Percentiles rank a stretch among this genome's conserved stretches.
These are phyloP conservation scores for Babesia ovis DNA, from an alignment of 169 alveolate species.

Conservation along the genomic window DNA sequence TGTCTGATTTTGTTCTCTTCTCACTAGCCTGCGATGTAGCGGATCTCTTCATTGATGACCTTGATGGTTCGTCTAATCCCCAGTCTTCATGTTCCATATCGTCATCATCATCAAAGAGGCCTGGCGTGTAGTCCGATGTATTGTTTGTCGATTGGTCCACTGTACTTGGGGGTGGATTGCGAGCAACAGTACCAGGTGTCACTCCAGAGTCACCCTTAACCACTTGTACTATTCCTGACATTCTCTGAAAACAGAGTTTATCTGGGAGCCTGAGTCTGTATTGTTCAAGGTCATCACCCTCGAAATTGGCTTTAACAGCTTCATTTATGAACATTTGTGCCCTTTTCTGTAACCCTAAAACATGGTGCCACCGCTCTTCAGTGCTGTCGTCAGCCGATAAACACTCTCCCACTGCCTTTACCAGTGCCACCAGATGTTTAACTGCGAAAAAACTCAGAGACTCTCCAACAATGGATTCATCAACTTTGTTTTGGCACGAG, in stretches of 20 bases:
- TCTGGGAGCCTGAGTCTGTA: conserved; percentile 24
- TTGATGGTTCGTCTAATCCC: background rate
- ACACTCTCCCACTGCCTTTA: conserved; percentile 27
- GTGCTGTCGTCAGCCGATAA: conserved; percentile 1
- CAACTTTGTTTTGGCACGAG: too few relatives aligned
- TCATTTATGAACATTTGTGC: conserved; percentile 51
- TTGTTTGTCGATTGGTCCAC: background rate
- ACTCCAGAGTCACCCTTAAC: background rate
- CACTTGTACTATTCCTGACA: background rate
- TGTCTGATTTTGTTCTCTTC: background rate
- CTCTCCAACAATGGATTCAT: conserved; percentile 19
- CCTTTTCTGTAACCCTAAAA: conserved; percentile 12
- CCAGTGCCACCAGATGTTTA: conserved; percentile 33
- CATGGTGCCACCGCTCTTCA: conserved; percentile 5
- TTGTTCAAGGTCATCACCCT: conserved; percentile 30
- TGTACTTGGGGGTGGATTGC: background rate
- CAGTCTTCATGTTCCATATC: background rate
- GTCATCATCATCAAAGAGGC: background rate
- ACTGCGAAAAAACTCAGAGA: conserved; percentile 59
- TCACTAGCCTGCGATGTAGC: background rate
- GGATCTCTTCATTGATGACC: background rate
- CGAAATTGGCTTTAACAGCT: conserved; percentile 46
- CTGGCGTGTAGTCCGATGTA: background rate
- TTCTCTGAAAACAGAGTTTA: background rate
- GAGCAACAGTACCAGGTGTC: background rate